Base-by-base conservation (phyloP, 495 filamentous ascomycete species). In the Neurospora intermedia region DNA sequence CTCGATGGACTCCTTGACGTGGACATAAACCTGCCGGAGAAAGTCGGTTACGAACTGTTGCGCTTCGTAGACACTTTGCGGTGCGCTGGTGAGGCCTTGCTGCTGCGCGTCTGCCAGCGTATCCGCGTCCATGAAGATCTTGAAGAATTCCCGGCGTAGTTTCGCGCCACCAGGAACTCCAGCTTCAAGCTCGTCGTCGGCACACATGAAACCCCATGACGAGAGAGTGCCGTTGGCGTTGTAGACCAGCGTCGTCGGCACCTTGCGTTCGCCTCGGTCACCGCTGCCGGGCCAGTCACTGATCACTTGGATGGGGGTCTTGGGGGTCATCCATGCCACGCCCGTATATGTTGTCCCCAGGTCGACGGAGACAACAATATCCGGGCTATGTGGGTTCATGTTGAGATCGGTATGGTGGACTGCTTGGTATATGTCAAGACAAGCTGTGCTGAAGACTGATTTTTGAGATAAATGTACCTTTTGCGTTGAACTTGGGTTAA, bases 321-420 rank as follows among this genome's bases (percentile, higher is more conserved):
- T 78, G 78, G 46, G 85, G 80, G 75, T 88, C 73, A 75, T 74
- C 78, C 78, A 90, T 42, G 87, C 86, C n/a, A 89, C 88, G 20
- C 88, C 88, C 71, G 87, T 88, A 72, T 83, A 89, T 35, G 89
- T 90, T 81, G 89, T 90, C 2, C 89, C 89, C 72, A 90, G 82
- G 74, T 91, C 89, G 69, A 91, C 80, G 18, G 87, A 87, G 38
- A 90, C 83, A 15, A 89, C 77, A 74, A 90, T 85, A 75, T 89
- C 88, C 23, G 88, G 86, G 46, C 74, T 15, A 13, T 71, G 23
- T 15, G 2, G 9, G 13, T 46, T 70, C 74, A 76, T 77, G 8
- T 39, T 75, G 23, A 18, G 10, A 35, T 20, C n/a, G 41, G 3
- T 6, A 8, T 43, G 15, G 20, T 41, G 70, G 39, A 35, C 31